Evolutionary conservation across 805 yeast genomes (phyloP), one percentile per base, ranked within the genome.

Genomic region (Cyberlindnera maclurae): DNA sequence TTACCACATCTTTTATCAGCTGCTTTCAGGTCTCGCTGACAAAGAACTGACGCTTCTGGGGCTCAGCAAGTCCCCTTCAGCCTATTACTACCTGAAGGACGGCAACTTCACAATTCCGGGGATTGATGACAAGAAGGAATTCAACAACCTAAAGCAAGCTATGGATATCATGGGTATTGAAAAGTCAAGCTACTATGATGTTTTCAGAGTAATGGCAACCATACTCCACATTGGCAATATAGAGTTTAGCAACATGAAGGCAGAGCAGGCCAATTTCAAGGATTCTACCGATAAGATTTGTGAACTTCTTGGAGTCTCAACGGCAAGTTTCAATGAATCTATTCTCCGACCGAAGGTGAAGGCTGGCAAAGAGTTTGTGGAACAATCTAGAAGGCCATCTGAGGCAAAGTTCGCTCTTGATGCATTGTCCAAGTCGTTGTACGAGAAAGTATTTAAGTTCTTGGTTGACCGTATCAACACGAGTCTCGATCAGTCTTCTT

Each of bases 1-100:
- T 57, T 93, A 90, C 57, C 99, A 93, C 58, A 75, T 89, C 4
- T 93, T 93, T 57, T 93, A 93, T 60, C 97, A 93, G 55, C 61
- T 93, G 30, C 62, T 93, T 28, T 67, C 71, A 33, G 96, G 96
- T 15, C 72, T 75, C 29, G 54, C 80, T 1, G 61, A 71, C 3
- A 57, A 59, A 3, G 71, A 69, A n/a, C 60, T 85, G 5, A 51
- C 65, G 4, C 59, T 64, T 17, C 63, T 76, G 20, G 68, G 70
- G 1, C 62, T 83, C 15, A 55, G 58, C 8, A 58, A 63, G 15
- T 62, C 69, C 27, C 41, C 62, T 5, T 39, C 56, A 5, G 28
- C 37, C 1, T 84, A 78, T 57, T 64, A 63, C 15, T 90, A 86
- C 54, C 62, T 89, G 46, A 70, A 70, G 38, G 58, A 68, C 17